phyloP scores from a whole-genome alignment of 805 yeast species.

The Ogataea paraovalis region DNA sequence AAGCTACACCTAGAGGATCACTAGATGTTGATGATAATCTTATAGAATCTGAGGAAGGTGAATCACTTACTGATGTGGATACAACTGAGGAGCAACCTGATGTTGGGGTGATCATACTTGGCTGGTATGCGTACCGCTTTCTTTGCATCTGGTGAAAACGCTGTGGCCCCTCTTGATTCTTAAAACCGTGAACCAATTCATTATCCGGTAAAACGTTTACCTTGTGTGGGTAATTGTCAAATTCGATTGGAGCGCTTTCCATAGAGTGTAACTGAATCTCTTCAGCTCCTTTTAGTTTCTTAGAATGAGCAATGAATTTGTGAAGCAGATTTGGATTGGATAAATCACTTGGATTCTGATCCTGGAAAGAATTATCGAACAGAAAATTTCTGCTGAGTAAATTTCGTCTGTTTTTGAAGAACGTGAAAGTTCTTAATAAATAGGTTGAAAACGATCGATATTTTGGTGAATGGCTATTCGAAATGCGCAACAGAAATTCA shows the following conservation, averaged over 20 bases:
- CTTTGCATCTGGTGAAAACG: background rate
- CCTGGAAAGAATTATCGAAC: slow-evolving; percentile 7
- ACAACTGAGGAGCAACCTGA: background rate
- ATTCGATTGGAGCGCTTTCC: slow-evolving; percentile 4
- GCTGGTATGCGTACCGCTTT: background rate
- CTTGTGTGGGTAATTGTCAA: slow-evolving; percentile 10
- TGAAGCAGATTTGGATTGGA: background rate
- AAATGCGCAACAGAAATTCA: slow-evolving; percentile 6
- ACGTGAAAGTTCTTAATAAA: slow-evolving; percentile 13
- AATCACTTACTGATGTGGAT: background rate
- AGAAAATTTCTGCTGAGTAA: slow-evolving; percentile 7
- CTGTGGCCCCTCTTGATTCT: background rate
- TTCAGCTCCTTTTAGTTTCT: slow-evolving; percentile 3
- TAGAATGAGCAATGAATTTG: slow-evolving; percentile 3
- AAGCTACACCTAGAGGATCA: background rate
- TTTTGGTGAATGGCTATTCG: background rate
- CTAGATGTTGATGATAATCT: background rate
- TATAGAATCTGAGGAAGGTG: background rate
- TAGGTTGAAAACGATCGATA: slow-evolving; percentile 8
- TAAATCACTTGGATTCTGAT: slow-evolving; percentile 1
- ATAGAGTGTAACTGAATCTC: slow-evolving; percentile 10
- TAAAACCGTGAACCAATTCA: background rate
- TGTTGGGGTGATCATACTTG: background rate
- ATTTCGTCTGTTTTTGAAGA: slow-evolving; percentile 14
- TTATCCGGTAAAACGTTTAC: background rate